phyloP scores from a whole-genome alignment of 768 basidiomycete species.

The Butyriboletus loyo region DNA sequence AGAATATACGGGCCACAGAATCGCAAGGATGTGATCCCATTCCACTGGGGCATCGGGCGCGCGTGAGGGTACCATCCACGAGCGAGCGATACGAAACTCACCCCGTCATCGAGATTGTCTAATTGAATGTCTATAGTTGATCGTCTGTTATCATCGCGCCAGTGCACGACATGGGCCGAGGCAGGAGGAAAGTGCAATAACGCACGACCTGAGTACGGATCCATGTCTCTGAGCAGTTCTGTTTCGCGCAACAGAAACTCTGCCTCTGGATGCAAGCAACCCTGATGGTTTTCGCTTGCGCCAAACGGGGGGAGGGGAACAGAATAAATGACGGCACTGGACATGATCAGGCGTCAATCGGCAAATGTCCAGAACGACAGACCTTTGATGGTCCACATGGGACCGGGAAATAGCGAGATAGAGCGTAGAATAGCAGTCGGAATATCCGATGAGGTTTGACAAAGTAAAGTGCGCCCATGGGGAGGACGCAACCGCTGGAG shows the following conservation, averaged over 20 bases:
- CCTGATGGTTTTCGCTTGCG: background rate
- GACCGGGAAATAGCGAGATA: conserved; percentile 11
- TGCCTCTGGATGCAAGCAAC: conserved; percentile 4
- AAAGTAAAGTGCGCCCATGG: conserved; percentile 12
- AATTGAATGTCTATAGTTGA: conserved; percentile 20
- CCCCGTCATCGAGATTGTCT: conserved; percentile 32
- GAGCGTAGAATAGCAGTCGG: conserved; percentile 7
- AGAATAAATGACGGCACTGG: conserved; percentile 13
- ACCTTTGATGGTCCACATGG: conserved; percentile 9
- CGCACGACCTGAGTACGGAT: conserved; percentile 30
- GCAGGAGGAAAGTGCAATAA: conserved; percentile 29
- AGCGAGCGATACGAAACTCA: conserved; percentile 14
- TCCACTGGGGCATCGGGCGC: conserved; percentile 31
- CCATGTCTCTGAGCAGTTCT: conserved; percentile 35
- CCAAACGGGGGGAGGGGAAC: conserved; percentile 5
- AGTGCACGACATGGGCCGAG: conserved; percentile 38
- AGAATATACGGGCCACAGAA: conserved; percentile 51
- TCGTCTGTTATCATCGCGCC: conserved; percentile 28
- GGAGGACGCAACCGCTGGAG: background rate
- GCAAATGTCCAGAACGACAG: background rate
- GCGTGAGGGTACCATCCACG: background rate
- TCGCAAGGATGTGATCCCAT: conserved; percentile 40
- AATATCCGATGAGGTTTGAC: conserved; percentile 4
- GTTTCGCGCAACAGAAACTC: conserved; percentile 11
- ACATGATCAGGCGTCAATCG: background rate